Evolutionary conservation across 2,329 filamentous ascomycete genomes (phyloP).

Genomic region (Akanthomyces dipterigenus): DNA sequence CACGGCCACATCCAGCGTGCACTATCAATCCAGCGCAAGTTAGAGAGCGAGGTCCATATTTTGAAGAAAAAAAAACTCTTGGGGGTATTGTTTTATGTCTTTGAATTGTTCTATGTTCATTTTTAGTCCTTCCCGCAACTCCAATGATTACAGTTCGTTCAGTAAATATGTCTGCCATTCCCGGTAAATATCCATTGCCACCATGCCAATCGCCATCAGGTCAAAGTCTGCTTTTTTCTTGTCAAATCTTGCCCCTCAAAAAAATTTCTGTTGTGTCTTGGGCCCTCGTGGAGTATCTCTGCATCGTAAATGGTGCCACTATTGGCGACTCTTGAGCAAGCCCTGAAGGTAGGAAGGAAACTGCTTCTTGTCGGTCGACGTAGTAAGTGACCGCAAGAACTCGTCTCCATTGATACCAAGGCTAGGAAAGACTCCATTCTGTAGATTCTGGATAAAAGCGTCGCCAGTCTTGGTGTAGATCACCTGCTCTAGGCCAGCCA

Average conservation of each 20-base stretch:
- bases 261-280: no score
- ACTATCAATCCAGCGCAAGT: not conserved
- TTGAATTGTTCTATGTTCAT: slow-evolving; percentile 8
- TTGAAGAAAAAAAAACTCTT: not conserved
- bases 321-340: slow-evolving; percentile 43
- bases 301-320: not conserved
- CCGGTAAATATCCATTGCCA: not conserved
- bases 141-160: slow-evolving; percentile 4
- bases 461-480: slow-evolving; percentile 88
- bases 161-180: not conserved
- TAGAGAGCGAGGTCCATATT: not conserved
- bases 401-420: slow-evolving; percentile 57
- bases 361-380: slow-evolving; percentile 51
- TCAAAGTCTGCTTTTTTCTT: not conserved
- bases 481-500: slow-evolving; percentile 77
- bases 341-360: slow-evolving; percentile 59
- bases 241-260: not conserved
- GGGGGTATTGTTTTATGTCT: slow-evolving; percentile 7
- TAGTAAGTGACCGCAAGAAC: slow-evolving; percentile 53
- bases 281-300: no score
- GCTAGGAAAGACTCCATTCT: slow-evolving; percentile 54
- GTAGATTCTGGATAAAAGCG: slow-evolving; percentile 66
- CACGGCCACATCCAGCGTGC: not conserved
- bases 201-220: not conserved
- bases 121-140: slow-evolving; percentile 7